phyloP scores from a whole-genome alignment of 495 filamentous ascomycete species.

The Pseudevernia furfuracea region DNA sequence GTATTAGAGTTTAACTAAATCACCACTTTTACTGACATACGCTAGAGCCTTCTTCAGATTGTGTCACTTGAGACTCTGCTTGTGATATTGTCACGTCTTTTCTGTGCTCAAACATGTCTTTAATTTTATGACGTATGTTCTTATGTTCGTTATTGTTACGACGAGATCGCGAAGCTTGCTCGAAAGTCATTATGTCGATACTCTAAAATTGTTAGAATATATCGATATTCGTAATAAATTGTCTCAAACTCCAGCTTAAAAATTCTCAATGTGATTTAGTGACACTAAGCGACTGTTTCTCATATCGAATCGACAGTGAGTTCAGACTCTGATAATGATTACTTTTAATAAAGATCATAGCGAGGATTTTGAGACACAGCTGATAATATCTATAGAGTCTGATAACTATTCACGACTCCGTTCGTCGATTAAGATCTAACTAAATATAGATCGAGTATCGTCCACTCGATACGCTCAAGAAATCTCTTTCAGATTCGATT shows the following conservation, averaged over 20 bases:
- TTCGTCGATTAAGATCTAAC: too few relatives aligned
- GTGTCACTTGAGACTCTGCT: neutral
- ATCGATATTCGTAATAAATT: neutral
- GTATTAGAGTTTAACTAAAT: slow-evolving; percentile 3
- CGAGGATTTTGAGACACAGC: slow-evolving; percentile 7
- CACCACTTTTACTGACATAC: slow-evolving; percentile 1
- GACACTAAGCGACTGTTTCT: slow-evolving; percentile 3
- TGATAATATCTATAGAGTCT: neutral
- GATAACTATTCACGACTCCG: too few relatives aligned
- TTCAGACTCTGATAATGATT: slow-evolving; percentile 10
- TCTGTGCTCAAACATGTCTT: neutral
- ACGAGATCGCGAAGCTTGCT: neutral
- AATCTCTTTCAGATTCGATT: too few relatives aligned
- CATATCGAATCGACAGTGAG: neutral
- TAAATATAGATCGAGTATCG: too few relatives aligned
- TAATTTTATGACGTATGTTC: neutral
- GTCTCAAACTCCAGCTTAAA: neutral
- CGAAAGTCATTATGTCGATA: neutral
- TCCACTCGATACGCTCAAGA: too few relatives aligned
- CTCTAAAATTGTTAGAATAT: neutral
- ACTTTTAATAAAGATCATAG: neutral
- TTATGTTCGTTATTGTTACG: neutral
- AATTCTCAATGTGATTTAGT: neutral
- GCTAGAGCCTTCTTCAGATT: slow-evolving; percentile 1
- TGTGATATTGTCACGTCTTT: neutral